These are phyloP conservation scores for Colletotrichum lindemuthianum DNA, from an alignment of 2,329 filamentous ascomycete genomes.

Conservation along the genomic window DNA sequence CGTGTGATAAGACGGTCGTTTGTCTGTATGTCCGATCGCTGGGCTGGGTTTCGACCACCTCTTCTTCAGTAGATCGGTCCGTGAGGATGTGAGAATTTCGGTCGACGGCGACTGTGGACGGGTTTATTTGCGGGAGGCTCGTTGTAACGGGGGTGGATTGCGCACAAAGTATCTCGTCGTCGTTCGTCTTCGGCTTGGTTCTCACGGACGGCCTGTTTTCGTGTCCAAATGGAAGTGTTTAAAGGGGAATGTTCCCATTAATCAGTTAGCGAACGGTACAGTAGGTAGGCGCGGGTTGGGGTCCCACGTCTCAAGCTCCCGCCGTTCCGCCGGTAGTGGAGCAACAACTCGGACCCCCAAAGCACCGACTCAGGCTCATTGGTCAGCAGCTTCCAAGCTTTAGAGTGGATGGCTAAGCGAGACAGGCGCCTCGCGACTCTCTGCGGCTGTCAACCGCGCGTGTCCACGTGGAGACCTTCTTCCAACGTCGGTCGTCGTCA, in stretches of 20 bases:
- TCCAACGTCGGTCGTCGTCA: conserved; percentile 23
- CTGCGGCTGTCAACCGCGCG: conserved; percentile 8
- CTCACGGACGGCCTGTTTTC: conserved; percentile 22
- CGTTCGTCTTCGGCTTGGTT: conserved; percentile 21
- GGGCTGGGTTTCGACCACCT: conserved; percentile 14
- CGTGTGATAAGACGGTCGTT: conserved; percentile 12
- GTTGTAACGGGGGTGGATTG: conserved; percentile 2
- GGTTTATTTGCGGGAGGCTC: neutral
- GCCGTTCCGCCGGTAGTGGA: conserved; percentile 32
- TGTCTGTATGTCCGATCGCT: neutral
- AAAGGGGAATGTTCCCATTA: conserved; percentile 21
- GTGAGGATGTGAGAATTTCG: too few species aligned
- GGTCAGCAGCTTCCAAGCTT: neutral
- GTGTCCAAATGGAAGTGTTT: conserved; percentile 18
- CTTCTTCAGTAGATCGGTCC: neutral
- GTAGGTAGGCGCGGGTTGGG: conserved; percentile 21
- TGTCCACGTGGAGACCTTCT: conserved; percentile 12
- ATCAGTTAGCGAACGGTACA: too few species aligned
- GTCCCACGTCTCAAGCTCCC: conserved; percentile 19
- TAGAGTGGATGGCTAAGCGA: conserved; percentile 30
- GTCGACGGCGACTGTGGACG: too few species aligned
- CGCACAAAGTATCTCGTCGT: conserved; percentile 7
- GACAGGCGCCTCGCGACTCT: conserved; percentile 3
- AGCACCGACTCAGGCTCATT: conserved; percentile 26
- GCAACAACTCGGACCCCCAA: conserved; percentile 13